phyloP scores from a whole-genome alignment of 2,329 filamentous ascomycete species.

The Ceratocystis diversiconidia region DNA sequence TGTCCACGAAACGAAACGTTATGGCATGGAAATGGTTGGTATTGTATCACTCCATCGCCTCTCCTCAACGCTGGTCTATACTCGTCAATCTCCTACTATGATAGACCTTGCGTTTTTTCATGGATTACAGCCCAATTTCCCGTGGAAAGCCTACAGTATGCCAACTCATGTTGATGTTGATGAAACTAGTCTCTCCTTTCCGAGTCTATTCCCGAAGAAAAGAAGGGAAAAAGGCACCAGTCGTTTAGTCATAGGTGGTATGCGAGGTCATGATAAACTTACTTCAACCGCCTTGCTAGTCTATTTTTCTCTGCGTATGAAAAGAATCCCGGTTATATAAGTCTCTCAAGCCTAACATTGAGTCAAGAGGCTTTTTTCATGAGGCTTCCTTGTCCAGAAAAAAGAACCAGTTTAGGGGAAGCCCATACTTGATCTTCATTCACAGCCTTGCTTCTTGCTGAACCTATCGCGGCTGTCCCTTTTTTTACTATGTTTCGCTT shows the following conservation, averaged over 20 bases:
- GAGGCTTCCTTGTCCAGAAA: neutral
- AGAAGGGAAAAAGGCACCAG: neutral
- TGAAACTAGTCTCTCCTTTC: neutral
- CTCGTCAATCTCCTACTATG: neutral
- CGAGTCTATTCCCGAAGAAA: neutral
- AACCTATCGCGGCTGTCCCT: neutral
- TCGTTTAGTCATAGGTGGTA: neutral
- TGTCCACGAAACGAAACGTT: neutral
- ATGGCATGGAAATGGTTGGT: neutral
- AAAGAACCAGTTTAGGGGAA: neutral
- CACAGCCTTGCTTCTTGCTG: neutral
- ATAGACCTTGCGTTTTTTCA: neutral
- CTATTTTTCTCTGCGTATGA: neutral
- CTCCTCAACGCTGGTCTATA: neutral
- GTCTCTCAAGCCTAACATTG: neutral
- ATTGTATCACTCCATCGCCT: neutral
- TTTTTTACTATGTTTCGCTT: neutral
- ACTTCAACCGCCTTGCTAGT: neutral
- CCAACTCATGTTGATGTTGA: conserved; percentile 2
- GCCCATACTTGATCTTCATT: neutral
- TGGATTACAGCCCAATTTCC: neutral
- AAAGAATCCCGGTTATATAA: neutral
- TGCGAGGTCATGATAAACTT: neutral
- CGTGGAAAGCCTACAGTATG: neutral
- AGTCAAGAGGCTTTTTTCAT: neutral